These are phyloP conservation scores for Parietaria judaica DNA, from an alignment of 306 rosid genomes.

Conservation along the genomic window DNA sequence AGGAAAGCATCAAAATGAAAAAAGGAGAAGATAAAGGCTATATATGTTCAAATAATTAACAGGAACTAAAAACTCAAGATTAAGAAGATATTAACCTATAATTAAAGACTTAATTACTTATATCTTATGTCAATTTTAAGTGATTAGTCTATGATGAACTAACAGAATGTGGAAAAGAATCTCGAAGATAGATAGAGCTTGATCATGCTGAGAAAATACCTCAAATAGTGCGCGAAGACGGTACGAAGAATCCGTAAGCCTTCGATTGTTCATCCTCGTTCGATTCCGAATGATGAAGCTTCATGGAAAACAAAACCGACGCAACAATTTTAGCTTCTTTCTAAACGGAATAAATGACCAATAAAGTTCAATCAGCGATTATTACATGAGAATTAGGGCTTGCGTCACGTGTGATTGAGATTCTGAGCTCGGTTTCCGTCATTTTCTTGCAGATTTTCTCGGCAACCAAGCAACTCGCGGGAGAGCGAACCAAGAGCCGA, in stretches of 20 bases:
- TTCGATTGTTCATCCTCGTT: neutral
- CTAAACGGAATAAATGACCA: neutral
- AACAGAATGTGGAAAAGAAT: no score
- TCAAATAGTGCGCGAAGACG: conserved; percentile 14
- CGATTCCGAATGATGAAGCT: conserved; percentile 14
- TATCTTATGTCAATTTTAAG: no score
- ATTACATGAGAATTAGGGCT: conserved; percentile 11
- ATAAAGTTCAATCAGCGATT: neutral
- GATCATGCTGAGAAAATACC: no score
- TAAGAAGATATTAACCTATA: no score
- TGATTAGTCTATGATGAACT: no score
- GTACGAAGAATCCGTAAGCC: conserved; percentile 17
- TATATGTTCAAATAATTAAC: no score
- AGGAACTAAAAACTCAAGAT: no score
- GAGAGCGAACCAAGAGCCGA: neutral
- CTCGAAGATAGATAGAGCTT: no score
- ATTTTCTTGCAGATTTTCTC: conserved; percentile 17
- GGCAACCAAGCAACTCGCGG: conserved; percentile 22
- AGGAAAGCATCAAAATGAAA: no score
- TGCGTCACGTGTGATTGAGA: conserved; percentile 2
- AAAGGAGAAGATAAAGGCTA: no score
- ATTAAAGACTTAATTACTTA: no score
- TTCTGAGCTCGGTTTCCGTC: conserved; percentile 7
- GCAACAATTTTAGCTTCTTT: neutral
- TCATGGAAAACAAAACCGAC: neutral